Evolutionary conservation across 352 stramenopile genomes (phyloP).

Genomic region (Pythium guiyangense): DNA sequence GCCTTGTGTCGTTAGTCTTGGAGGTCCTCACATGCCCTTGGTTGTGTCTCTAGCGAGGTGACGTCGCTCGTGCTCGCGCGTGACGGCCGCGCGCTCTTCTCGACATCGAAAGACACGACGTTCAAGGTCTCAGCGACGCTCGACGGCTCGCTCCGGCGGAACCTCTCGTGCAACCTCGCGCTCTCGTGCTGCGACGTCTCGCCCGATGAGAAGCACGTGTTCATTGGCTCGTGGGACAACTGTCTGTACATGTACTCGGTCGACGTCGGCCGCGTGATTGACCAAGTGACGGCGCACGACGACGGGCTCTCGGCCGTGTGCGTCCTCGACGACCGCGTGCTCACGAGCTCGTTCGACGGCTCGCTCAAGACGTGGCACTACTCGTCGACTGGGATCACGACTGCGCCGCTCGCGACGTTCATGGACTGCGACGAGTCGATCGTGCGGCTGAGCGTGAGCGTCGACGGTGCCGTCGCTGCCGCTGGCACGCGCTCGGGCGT

Average conservation of each 20-base stretch:
- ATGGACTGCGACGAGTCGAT: conserved; percentile 79
- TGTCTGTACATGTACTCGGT: conserved; percentile 88
- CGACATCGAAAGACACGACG: conserved; percentile 67
- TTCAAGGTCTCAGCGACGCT: conserved; percentile 73
- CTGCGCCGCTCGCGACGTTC: conserved; percentile 54
- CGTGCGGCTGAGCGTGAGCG: conserved; percentile 58
- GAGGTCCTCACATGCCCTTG: too few relatives aligned
- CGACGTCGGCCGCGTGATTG: conserved; percentile 72
- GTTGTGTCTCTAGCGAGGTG: conserved; percentile 37
- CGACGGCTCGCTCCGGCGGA: conserved; percentile 57
- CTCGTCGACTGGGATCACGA: conserved; percentile 57
- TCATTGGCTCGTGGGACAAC: conserved; percentile 80
- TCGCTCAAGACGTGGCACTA: conserved; percentile 83
- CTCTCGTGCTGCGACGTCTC: conserved; percentile 80
- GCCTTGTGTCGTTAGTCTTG: too few relatives aligned
- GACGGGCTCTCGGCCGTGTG: conserved; percentile 72
- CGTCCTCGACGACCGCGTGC: conserved; percentile 67
- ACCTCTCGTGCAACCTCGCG: conserved; percentile 70
- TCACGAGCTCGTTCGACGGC: conserved; percentile 73
- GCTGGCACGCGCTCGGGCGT: conserved; percentile 62
- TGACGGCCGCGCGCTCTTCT: conserved; percentile 63
- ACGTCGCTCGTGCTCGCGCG: conserved; percentile 61
- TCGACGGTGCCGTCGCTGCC: conserved; percentile 50
- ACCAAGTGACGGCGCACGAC: conserved; percentile 78
- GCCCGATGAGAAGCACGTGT: conserved; percentile 77